Base-by-base conservation (phyloP, 108 stramenopile genomes). In the Skeletonema marinoi region DNA sequence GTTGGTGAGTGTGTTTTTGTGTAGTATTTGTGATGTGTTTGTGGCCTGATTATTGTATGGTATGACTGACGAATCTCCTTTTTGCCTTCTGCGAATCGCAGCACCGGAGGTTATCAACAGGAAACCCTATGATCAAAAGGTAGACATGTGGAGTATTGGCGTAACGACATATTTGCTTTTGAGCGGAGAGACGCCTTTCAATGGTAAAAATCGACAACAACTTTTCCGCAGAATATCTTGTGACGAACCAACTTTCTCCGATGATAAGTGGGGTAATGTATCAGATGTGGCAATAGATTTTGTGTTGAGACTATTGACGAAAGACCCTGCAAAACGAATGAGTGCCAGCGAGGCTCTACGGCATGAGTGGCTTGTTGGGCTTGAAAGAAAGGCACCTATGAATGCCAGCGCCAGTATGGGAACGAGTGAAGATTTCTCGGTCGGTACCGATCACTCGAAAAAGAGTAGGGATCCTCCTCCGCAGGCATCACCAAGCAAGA, bases 71-170 rank as follows among this genome's bases (percentile, higher is more conserved):
- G 39, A 41, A 1, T 41, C 39, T 0, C 39, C 2, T 2, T 59
- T 35, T 39, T 42, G 9, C 17, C n/a, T 5, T 65, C n/a, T 42
- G 1, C 48, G 13, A 38, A 35, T 14, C 44, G 3, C 9, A 80
- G 85, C 88, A n/a, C 95, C 95, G 5, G 88, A 96, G 75, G 93
- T 94, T 10, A 74, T 94, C 36, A 85, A 90, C 44, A 93, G 94
- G 31, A 82, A 78, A 21, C 78, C 79, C 17, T 95, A 98, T 63
- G 93, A 92, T 38, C 54, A 75, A 62, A 86, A 96, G 65, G 94
- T 93, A 31, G 97, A 98, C 68, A 86, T 82, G 89, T 85, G 96
- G 96, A 88, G 92, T 41, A 74, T 96, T 32, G 96, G 96, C 6
- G 96, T 97, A 19, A 94, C 96, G 38, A 82, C 90, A 3, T 97